Evolutionary conservation across 169 alveolate species (phyloP), one percentile per base, ranked within the genome.

Genomic region (Neospora caninum): DNA sequence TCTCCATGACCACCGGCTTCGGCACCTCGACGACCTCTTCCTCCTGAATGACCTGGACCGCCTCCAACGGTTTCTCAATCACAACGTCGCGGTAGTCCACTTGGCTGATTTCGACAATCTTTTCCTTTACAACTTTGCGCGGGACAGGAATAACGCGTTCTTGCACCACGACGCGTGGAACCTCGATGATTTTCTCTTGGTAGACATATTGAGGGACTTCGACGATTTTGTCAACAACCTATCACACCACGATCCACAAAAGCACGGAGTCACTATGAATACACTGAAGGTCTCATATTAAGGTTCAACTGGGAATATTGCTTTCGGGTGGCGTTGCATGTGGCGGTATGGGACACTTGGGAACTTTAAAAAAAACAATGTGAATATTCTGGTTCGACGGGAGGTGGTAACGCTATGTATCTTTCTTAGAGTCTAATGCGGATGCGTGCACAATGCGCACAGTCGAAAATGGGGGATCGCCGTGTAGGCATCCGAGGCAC

Each of bases 121-220:
- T 97, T 92, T 98, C 99, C 94, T 97, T 98, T 10, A 97, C 95
- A 34, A 97, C 97, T 93, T 97, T 98, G 83, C 97, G 97, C 42
- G 99, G 99, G 38, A 98, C 98, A 86, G 98, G 97, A 27, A 98
- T 97, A 45, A 97, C 97, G 80, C 99, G 96, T 78, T 98, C 99
- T 94, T 98, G 99, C 58, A 98, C 97, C 92, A 98, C 96, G 41
- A 97, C 97, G 70, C 97, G 97, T 31, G 99, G 98, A 70, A 97
- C 98, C 94, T 98, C 98, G 80, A 98, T 97, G 10, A 98, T 97
- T 95, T 98, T 98, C 93, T 98, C 99, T 95, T 98, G 98, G 94
- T 97, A 97, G 69, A 98, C 98, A 73, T 97, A 96, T 88, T 98
- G 99, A 31, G 99, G 99, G 38, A 98, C 99, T 95, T 98, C 99